These are phyloP conservation scores for Endothia cerciana DNA, from an alignment of 2,329 filamentous ascomycete species.

Conservation along the genomic window DNA sequence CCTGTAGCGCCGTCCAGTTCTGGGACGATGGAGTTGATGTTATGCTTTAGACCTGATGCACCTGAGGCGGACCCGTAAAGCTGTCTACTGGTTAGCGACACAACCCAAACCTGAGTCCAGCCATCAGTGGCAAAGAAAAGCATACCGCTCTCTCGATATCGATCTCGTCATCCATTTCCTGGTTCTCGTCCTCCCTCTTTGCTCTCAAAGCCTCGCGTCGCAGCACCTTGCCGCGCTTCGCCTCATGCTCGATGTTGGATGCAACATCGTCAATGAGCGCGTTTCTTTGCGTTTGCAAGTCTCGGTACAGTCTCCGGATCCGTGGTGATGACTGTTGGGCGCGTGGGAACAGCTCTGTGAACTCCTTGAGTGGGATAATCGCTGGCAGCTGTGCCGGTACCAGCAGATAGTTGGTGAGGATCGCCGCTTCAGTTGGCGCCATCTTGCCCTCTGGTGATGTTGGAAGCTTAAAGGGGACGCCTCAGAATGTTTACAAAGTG, in stretches of 20 bases:
- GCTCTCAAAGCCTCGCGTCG: conserved; percentile 60
- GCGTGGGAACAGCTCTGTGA: conserved; percentile 76
- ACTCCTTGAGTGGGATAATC: conserved; percentile 74
- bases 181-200: conserved; percentile 55
- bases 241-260: conserved; percentile 67
- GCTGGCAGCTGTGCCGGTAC: conserved; percentile 74
- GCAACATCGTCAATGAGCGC: conserved; percentile 69
- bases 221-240: conserved; percentile 61
- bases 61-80: conserved; percentile 60
- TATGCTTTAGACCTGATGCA: conserved; percentile 59
- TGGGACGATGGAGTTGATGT: conserved; percentile 65
- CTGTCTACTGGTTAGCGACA: conserved; percentile 16
- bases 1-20: conserved; percentile 70
- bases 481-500: background rate
- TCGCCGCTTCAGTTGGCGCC: conserved; percentile 74
- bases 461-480: background rate
- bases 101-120: background rate
- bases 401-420: conserved; percentile 79
- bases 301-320: conserved; percentile 73
- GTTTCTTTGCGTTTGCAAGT: conserved; percentile 76
- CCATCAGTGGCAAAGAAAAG: conserved; percentile 8
- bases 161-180: conserved; percentile 64
- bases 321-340: conserved; percentile 67
- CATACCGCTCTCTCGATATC: conserved; percentile 64
- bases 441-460: conserved; percentile 47